These are phyloP conservation scores for Monosporascus sp. DNA, from an alignment of 2,329 filamentous ascomycete genomes.

Conservation along the genomic window DNA sequence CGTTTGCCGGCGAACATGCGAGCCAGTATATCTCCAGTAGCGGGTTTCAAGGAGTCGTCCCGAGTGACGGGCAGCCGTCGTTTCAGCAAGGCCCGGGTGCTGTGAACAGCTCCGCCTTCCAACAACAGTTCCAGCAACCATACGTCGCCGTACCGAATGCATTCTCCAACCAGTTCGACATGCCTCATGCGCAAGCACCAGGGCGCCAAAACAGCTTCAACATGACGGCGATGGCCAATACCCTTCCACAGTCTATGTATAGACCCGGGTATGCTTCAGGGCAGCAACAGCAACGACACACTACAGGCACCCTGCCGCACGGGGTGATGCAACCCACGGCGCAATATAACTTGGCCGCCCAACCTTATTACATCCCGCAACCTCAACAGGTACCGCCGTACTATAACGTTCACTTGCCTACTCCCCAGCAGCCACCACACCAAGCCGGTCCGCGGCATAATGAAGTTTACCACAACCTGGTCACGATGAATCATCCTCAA, in stretches of 20 bases:
- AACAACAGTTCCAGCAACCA: conserved; percentile 27
- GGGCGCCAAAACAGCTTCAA: conserved; percentile 36
- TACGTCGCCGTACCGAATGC: conserved; percentile 32
- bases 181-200: conserved; percentile 29
- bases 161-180: conserved; percentile 39
- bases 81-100: conserved; percentile 16
- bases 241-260: conserved; percentile 38
- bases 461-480: conserved; percentile 38
- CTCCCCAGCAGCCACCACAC: conserved; percentile 28
- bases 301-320: conserved; percentile 26
- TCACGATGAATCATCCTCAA: conserved; percentile 39
- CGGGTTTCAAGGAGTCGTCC: conserved; percentile 12
- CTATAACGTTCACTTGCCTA: conserved; percentile 36
- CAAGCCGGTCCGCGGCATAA: conserved; percentile 30
- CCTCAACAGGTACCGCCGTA: conserved; percentile 39
- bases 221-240: conserved; percentile 40
- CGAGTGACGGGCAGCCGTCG: conserved; percentile 16
- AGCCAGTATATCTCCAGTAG: conserved; percentile 15
- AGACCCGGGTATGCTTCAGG: conserved; percentile 34
- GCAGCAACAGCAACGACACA: conserved; percentile 28
- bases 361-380: conserved; percentile 44
- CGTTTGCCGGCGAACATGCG: conserved; percentile 24
- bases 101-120: conserved; percentile 18
- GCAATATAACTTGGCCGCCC: conserved; percentile 32
- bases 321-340: conserved; percentile 33